Evolutionary conservation across 1,284 basidiomycete genomes (phyloP).

Genomic region (Pisolithus thermaeus): DNA sequence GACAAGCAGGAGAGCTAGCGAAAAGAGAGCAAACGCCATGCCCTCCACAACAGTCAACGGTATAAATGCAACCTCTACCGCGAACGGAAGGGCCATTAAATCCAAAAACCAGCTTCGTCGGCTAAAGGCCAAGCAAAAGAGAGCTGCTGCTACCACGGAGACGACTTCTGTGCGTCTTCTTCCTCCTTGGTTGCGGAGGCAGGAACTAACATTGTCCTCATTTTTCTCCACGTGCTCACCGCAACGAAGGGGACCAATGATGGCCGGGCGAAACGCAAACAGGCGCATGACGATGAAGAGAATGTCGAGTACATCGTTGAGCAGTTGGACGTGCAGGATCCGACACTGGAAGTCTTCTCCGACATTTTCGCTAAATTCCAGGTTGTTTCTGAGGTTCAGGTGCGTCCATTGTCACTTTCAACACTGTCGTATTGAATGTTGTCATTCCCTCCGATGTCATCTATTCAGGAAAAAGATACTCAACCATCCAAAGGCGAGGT

Average conservation of each 20-base stretch:
- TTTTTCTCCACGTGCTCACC: conserved; percentile 1
- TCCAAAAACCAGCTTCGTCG: conserved; percentile 76
- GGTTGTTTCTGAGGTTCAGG: conserved; percentile 58
- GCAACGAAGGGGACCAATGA: conserved; percentile 25
- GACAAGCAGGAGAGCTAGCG: too few species aligned
- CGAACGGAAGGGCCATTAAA: conserved; percentile 51
- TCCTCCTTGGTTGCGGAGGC: neutral
- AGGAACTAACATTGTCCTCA: neutral
- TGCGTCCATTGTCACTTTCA: conserved; percentile 36
- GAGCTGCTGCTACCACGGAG: conserved; percentile 32
- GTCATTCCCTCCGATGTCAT: neutral
- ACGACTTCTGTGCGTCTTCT: conserved; percentile 30
- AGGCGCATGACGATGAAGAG: conserved; percentile 34
- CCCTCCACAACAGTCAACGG: conserved; percentile 19
- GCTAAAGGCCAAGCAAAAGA: conserved; percentile 70
- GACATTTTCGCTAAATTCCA: conserved; percentile 87
- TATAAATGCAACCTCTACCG: conserved; percentile 24
- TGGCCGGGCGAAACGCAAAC: conserved; percentile 33
- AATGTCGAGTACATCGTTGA: conserved; percentile 81
- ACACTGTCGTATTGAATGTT: neutral
- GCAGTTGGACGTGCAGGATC: conserved; percentile 70
- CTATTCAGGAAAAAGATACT: conserved; percentile 30
- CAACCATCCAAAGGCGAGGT: conserved; percentile 75
- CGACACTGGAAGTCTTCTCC: conserved; percentile 78
- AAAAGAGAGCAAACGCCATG: conserved; percentile 18